Conservation (phyloP, 2,329 filamentous ascomycete genomes). For the Plectosphaerella cucumerina region DNA sequence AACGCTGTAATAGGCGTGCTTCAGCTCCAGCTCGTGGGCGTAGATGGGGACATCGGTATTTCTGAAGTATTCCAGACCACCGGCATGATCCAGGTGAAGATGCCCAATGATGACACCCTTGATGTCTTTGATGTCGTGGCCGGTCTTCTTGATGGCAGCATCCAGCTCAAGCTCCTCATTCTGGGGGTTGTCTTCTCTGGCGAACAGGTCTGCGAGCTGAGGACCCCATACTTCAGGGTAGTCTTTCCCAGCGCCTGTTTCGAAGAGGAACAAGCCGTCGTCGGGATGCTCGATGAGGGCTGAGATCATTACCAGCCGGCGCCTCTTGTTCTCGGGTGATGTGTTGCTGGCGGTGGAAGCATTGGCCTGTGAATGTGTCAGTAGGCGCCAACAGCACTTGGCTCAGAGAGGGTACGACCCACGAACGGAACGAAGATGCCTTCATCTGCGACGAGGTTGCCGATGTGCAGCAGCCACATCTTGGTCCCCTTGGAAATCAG, state of each 20-base stretch:
- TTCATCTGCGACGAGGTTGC: not conserved
- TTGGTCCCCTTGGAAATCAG: not conserved
- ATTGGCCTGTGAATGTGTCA: too few species aligned
- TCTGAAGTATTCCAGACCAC: constrained; percentile 39
- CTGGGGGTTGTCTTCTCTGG: constrained; percentile 4
- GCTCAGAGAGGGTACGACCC: too few species aligned
- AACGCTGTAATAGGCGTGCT: constrained; percentile 38
- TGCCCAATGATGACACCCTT: constrained; percentile 42
- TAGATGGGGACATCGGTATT: constrained; percentile 37
- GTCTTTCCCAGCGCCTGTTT: constrained; percentile 12
- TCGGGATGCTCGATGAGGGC: constrained; percentile 12
- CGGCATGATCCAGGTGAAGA: constrained; percentile 42
- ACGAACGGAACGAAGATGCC: not conserved
- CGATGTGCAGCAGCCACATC: not conserved
- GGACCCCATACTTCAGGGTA: constrained; percentile 14
- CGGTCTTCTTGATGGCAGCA: constrained; percentile 13
- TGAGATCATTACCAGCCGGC: constrained; percentile 1
- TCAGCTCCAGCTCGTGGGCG: constrained; percentile 42
- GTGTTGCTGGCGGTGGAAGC: not conserved
- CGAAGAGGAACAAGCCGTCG: constrained; percentile 14
- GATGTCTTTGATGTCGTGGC: constrained; percentile 37
- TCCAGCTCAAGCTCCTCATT: constrained; percentile 10
- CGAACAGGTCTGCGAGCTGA: constrained; percentile 11
- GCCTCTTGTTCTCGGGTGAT: not conserved
- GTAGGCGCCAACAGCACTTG: too few species aligned